Conservation (phyloP, 2,329 filamentous ascomycete species). For the Geosmithia flava region DNA sequence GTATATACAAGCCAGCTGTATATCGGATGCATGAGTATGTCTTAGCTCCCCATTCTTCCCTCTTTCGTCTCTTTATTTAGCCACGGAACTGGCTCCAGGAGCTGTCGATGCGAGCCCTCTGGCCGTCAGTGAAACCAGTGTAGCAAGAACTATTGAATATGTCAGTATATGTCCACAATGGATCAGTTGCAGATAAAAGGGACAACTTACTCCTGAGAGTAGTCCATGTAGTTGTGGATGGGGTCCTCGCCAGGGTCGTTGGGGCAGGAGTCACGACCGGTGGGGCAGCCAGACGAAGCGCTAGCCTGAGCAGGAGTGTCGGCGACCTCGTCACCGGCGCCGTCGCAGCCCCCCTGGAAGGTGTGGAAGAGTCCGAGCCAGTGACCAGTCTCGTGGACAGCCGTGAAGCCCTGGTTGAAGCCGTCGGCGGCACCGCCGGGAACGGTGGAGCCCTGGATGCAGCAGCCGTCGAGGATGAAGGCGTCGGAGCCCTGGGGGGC, state of each 20-base stretch:
- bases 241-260: slow-evolving; percentile 16
- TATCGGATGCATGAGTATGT: neutral
- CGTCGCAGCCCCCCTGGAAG: slow-evolving; percentile 27
- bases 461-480: slow-evolving; percentile 26
- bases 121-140: slow-evolving; percentile 29
- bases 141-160: slow-evolving; percentile 22
- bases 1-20: neutral
- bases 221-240: slow-evolving; percentile 26
- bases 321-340: slow-evolving; percentile 22
- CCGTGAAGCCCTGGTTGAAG: slow-evolving; percentile 16
- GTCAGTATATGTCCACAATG: slow-evolving; percentile 9
- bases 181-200: neutral
- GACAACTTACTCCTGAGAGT: slow-evolving; percentile 25
- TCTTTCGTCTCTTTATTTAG: neutral
- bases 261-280: slow-evolving; percentile 21
- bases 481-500: slow-evolving; percentile 15
- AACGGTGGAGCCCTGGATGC: slow-evolving; percentile 20
- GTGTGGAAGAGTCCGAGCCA: slow-evolving; percentile 36
- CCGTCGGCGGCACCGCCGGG: slow-evolving; percentile 17
- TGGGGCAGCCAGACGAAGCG: slow-evolving; percentile 20
- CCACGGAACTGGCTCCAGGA: slow-evolving; percentile 23
- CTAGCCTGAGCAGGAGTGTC: slow-evolving; percentile 26
- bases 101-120: slow-evolving; percentile 25
- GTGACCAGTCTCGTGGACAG: slow-evolving; percentile 31
- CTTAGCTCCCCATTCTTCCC: neutral